A percentile compares a stretch with the other conserved stretches of the same genome.
These are phyloP conservation scores for Ophiocordyceps camponoti-floridani DNA, from an alignment of 2,329 filamentous ascomycete genomes.

Conservation along the genomic window DNA sequence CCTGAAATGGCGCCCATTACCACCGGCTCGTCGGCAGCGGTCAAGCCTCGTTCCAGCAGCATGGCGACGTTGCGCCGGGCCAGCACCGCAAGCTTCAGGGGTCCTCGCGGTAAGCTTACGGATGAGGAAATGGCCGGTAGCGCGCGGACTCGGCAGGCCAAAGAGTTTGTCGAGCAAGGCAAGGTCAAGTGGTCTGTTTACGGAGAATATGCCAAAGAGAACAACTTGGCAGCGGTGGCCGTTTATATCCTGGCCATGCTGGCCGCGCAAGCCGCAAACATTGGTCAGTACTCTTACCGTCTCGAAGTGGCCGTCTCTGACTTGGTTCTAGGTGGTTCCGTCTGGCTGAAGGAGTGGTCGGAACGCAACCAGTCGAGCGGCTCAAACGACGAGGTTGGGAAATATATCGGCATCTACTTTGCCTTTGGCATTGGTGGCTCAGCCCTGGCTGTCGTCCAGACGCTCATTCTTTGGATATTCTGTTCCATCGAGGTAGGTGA, in stretches of 20 bases:
- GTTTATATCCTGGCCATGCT: constrained; percentile 66
- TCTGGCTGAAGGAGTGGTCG: constrained; percentile 92
- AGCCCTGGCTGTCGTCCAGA: constrained; percentile 73
- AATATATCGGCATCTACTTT: constrained; percentile 91
- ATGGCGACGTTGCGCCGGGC: constrained; percentile 71
- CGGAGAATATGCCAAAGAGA: constrained; percentile 82
- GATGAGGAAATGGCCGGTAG: constrained; percentile 64
- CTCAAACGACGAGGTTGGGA: constrained; percentile 60
- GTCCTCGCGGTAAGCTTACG: constrained; percentile 63
- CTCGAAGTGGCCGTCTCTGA: constrained; percentile 1
- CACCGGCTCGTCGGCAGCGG: constrained; percentile 24
- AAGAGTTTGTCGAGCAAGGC: constrained; percentile 82
- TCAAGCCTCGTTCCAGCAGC: constrained; percentile 48
- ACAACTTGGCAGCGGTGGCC: constrained; percentile 67
- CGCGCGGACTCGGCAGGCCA: constrained; percentile 65
- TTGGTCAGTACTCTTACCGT: constrained; percentile 37
- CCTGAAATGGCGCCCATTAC: constrained; percentile 64
- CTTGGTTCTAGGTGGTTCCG: constrained; percentile 41
- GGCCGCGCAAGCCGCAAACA: constrained; percentile 62
- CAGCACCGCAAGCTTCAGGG: constrained; percentile 78
- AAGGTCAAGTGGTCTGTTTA: constrained; percentile 97
- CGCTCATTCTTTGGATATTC: constrained; percentile 94
- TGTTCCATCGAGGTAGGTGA: constrained; percentile 83
- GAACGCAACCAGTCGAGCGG: constrained; percentile 54
- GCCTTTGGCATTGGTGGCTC: constrained; percentile 81